Percentiles rank a stretch among this genome's conserved stretches.
phyloP scores from a whole-genome alignment of 495 filamentous ascomycete species.

The Entonaema liquescens region DNA sequence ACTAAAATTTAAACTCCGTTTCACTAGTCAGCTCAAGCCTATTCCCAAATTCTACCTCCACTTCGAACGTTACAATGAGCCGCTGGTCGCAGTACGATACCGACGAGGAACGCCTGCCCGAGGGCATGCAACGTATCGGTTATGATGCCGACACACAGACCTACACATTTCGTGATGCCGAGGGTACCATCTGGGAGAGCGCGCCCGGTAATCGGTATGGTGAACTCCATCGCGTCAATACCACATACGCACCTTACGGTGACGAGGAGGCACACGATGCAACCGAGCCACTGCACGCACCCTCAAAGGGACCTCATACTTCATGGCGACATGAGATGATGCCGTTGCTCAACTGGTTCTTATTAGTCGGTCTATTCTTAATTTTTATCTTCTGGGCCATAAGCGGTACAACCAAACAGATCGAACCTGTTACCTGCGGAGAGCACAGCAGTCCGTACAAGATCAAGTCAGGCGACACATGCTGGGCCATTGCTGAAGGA shows the following conservation, averaged over 20 bases:
- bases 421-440: constrained; percentile 27
- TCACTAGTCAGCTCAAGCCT: neutral
- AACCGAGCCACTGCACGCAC: constrained; percentile 23
- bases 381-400: constrained; percentile 46
- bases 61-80: constrained; percentile 42
- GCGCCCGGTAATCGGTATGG: constrained; percentile 58
- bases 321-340: constrained; percentile 49
- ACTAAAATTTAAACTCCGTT: neutral
- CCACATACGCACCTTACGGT: constrained; percentile 27
- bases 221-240: constrained; percentile 46
- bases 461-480: constrained; percentile 44
- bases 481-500: constrained; percentile 46
- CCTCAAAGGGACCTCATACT: constrained; percentile 9
- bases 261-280: constrained; percentile 37
- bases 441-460: constrained; percentile 33
- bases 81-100: constrained; percentile 56
- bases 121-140: constrained; percentile 60
- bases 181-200: constrained; percentile 54
- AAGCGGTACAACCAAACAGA: constrained; percentile 12
- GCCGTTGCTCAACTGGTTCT: constrained; percentile 48
- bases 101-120: constrained; percentile 62
- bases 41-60: constrained; percentile 2
- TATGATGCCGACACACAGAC: constrained; percentile 63
- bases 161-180: constrained; percentile 58
- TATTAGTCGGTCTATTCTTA: constrained; percentile 45